Base-by-base conservation (phyloP, 2,329 filamentous ascomycete species). In the Cladophialophora immunda region DNA sequence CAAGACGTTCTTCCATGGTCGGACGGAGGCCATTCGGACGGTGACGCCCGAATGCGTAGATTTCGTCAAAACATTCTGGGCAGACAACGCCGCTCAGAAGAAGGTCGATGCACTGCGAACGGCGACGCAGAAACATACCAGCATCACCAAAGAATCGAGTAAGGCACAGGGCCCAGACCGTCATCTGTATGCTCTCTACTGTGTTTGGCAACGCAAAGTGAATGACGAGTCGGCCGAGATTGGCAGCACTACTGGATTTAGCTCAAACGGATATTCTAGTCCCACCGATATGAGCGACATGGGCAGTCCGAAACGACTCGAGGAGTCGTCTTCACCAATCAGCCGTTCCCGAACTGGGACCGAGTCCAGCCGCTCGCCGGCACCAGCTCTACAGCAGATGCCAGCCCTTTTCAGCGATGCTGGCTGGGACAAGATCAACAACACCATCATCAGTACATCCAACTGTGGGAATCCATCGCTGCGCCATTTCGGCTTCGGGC, bases 381-480 rank as follows among this genome's bases (percentile, higher is more conserved):
- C 73, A 64, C 83, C 73, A 76, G 84, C 75, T 30, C 45, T 72
- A 25, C 64, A 71, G 38, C 75, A 82, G 65, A 85, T 94, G 74
- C 95, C 95, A 0, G 82, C 89, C 5, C 85, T 99, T 64, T 99
- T 98, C 78, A 89, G 90, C 56, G 95, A 99, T 75, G 73, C 86
- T 0, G 95, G 94, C 56, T 99, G 94, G 93, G 94, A 98, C 79
- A 94, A 92, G 77, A 87, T 97, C 71, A 98, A 98, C 82, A 96
- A 87, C 70, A 98, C 94, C 8, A 92, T 98, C 70, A 83, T 99
- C 45, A 97, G 92, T 6, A 98, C 95, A 0, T 97, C 94, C n/a
- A 99, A 99, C 83, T 99, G 95, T 79, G 95, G 95, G 66, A 99
- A 98, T 79, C 95, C 95, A 0, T 93, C 91, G 0, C 88, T 99